These are phyloP conservation scores for Lanmaoa pseudosensibilis DNA, from an alignment of 768 basidiomycete species.

Conservation along the genomic window DNA sequence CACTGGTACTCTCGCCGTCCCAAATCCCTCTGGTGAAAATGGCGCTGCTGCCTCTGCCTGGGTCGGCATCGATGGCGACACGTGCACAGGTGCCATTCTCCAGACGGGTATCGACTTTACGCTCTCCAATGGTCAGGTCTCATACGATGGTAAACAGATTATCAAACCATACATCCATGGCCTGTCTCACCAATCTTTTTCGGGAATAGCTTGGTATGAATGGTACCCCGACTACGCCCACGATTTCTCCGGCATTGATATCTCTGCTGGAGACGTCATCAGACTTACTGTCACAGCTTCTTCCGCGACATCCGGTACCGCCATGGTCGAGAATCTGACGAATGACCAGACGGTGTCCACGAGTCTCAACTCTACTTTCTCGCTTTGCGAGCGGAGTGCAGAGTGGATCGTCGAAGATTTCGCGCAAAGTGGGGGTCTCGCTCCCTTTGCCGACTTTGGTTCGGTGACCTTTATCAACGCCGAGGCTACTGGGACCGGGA, in stretches of 20 bases:
- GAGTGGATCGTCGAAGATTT: conserved; percentile 14
- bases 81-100: neutral
- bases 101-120: conserved; percentile 2
- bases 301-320: neutral
- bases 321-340: conserved; percentile 7
- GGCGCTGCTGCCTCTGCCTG: neutral
- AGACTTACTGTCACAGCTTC: neutral
- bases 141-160: conserved; percentile 2
- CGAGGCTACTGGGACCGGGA: neutral
- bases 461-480: conserved; percentile 6
- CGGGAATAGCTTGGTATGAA: conserved; percentile 8
- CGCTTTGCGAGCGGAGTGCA: conserved; percentile 3
- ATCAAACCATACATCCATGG: no score
- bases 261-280: conserved; percentile 6
- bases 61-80: conserved; percentile 11
- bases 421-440: neutral
- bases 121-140: neutral
- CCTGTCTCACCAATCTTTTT: neutral
- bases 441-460: conserved; percentile 5
- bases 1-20: neutral
- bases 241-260: neutral
- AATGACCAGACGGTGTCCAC: neutral
- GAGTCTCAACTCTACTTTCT: neutral
- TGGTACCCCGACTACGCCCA: neutral
- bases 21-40: neutral